Evolutionary conservation across 306 rosid species (phyloP), one percentile per base, ranked within the genome.

Genomic region (Dicorynia guianensis): DNA sequence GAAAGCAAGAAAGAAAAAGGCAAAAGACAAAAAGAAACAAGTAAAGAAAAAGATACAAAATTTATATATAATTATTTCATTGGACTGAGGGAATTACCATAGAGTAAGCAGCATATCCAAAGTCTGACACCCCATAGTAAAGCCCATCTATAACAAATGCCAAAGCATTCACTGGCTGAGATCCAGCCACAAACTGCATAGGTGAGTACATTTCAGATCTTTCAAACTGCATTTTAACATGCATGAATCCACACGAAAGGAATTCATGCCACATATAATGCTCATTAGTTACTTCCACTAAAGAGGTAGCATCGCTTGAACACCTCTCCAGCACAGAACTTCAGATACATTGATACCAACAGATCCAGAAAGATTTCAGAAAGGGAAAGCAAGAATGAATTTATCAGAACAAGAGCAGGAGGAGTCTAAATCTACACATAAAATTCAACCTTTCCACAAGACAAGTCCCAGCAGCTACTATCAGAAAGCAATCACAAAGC

Each of bases 71-170:
- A 52, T 38, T 43, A 54, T 48, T 65, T 62, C 18, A 58, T 7
- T 79, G 71, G 66, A 75, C 38, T 7, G 30, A 18, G 63, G 73
- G 49, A 67, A 55, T 43, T 84, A 96, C 99, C 98, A 84, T 92
- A 5, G 99, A 92, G 89, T 96, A 96, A 35, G 96, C 93, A 64
- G 99, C 97, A 46, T 82, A 95, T 82, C 76, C 92, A 43, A 85
- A 95, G 91, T 95, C 99, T 49, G 99, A 92, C 56, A 90, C 97
- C 74, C 99, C 98, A 55, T 92, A 92, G 77, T 92, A 95, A 67
- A 95, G 90, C 53, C 99, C 98, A 53, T 96, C 99, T 44, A 92
- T 76, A 80, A 96, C 98, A 81, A 96, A 96, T 54, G 98, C 97
- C 79, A 96, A 47, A 70, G 99, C 97, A 80, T 92, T 96, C 55